These are phyloP conservation scores for Aureobasidium sp. DNA, from an alignment of 2,329 filamentous ascomycete species.

Conservation along the genomic window DNA sequence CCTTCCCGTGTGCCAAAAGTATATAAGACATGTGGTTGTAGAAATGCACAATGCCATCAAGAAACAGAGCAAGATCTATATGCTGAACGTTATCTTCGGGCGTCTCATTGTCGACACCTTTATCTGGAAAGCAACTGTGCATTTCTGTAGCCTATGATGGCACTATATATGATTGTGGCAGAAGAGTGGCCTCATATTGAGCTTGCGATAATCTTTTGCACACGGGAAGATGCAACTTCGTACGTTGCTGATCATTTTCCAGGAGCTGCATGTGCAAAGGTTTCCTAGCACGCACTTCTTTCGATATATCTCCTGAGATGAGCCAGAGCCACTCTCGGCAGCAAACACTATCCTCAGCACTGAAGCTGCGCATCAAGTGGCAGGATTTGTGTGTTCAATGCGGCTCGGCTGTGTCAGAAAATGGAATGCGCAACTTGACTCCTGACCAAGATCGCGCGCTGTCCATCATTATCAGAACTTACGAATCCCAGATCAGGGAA, in stretches of 20 bases:
- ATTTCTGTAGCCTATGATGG: neutral
- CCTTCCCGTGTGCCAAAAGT: neutral
- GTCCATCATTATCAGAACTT: neutral
- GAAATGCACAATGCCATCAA: neutral
- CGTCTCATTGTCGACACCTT: neutral
- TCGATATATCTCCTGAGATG: conserved; percentile 2
- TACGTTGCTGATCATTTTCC: neutral
- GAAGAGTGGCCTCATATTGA: too few species aligned
- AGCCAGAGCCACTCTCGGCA: neutral
- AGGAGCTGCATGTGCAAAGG: conserved; percentile 5
- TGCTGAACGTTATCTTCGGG: too few species aligned
- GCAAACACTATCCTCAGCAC: neutral
- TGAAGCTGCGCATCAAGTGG: conserved; percentile 1
- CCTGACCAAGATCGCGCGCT: neutral
- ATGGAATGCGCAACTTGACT: conserved; percentile 1
- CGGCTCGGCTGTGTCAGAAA: conserved; percentile 1
- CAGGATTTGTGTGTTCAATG: neutral
- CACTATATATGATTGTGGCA: too few species aligned
- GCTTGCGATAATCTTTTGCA: too few species aligned
- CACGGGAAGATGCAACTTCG: neutral
- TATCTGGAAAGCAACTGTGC: neutral
- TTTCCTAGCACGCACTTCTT: neutral
- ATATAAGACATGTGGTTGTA: neutral
- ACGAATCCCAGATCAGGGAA: neutral
- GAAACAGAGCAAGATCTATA: neutral